phyloP scores from a whole-genome alignment of 495 filamentous ascomycete species.

The Parathielavia appendiculata region DNA sequence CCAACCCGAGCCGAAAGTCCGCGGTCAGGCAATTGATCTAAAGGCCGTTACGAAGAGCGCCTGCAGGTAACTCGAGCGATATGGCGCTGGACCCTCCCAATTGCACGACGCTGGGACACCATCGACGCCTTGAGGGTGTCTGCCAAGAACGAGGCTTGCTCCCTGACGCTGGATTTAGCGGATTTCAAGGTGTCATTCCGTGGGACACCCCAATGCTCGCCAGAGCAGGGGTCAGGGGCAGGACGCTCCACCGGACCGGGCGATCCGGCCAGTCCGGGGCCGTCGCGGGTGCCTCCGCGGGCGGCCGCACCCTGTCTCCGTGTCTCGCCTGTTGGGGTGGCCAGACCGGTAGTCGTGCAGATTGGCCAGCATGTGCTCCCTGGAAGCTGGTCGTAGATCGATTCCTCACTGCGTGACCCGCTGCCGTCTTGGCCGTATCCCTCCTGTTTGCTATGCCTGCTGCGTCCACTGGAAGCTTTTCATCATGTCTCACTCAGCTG shows the following conservation, averaged over 20 bases:
- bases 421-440: too few species aligned
- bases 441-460: too few species aligned
- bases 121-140: not conserved
- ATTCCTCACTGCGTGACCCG: too few species aligned
- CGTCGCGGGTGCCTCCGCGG: constrained; percentile 20
- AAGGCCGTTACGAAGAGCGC: not conserved
- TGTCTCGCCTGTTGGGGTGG: not conserved
- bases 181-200: constrained; percentile 12
- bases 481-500: too few species aligned
- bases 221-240: constrained; percentile 12
- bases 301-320: not conserved
- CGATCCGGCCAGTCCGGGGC: constrained; percentile 27
- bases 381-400: not conserved
- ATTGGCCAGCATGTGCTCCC: constrained; percentile 1
- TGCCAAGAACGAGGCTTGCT: constrained; percentile 14
- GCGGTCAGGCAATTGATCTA: constrained; percentile 4
- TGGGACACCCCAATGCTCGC: constrained; percentile 10
- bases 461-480: too few species aligned
- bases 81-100: not conserved
- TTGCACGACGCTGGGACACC: not conserved
- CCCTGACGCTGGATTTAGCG: not conserved
- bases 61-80: not conserved
- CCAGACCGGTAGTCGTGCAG: constrained; percentile 1
- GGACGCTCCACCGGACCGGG: constrained; percentile 20
- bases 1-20: not conserved